Base-by-base conservation (phyloP, 2,329 filamentous ascomycete species). In the Cephalotrichum gorgonifer region DNA sequence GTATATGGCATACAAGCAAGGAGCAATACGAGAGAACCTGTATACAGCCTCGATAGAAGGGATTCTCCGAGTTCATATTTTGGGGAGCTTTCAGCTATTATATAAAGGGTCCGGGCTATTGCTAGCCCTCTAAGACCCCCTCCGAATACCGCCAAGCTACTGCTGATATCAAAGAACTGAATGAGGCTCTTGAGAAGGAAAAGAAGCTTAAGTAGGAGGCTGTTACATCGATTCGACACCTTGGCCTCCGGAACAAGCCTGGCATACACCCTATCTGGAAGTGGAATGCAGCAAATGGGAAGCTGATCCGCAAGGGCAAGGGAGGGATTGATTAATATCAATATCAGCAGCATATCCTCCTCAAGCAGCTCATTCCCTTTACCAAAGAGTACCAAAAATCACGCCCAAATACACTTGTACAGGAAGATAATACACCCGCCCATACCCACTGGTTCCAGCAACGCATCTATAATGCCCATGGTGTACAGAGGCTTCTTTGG, bases 301-400 rank as follows among this genome's bases (percentile, higher is more conserved):
- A 55, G 43, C 48, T 55, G 11, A 4, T n/a, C n/a, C 14, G 9
- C 38, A 44, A 20, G 25, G 44, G 1, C 38, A 6, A 33, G 41
- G 31, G 3, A 27, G 44, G 47, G 7, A 55, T 57, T 48, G 28
- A 56, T 31, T 57, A 43, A 27, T 56, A 48, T 44, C 17, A 28
- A 15, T 57, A 58, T 51, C 33, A 55, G n/a, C 44, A 38, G 17
- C 43, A 30, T 2, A 55, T 56, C 15, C 41, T 57, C 17, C 25
- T 55, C 23, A 41, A 33, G 20, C 52, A 52, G 26, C 15, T 57
- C 7, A 48, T 58, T 31, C 47, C 28, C 44, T 57, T 57, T 55
- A 43, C 27, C 22, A 49, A 57, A 30, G 30, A 49, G 33, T 51
- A 38, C 49, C 8, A 17, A 27, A 26, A 44, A 27, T 15, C 25